Base-by-base conservation (phyloP, 148 eudicot genomes). In the Chenopodium berlandieri region DNA sequence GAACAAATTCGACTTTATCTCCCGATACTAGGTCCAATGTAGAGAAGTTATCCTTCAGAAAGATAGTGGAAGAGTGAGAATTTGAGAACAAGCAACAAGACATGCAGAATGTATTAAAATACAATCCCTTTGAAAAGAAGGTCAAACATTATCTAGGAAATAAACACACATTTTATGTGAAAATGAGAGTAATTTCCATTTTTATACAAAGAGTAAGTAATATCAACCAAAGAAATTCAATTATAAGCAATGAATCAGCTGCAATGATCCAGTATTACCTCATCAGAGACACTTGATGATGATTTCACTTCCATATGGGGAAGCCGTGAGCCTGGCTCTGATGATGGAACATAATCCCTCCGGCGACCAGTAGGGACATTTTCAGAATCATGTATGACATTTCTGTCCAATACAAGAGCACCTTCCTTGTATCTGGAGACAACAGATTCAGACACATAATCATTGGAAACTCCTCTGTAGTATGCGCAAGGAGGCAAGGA, bases 251-350 rank as follows among this genome's bases (percentile, higher is more conserved):
- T 30, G 65, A 68, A 32, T 30, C 31, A 34, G n/a, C 78, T 64
- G 46, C 12, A 52, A 20, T 46, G 31, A n/a, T 46, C 60, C 22
- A 82, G 71, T 78, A 75, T 86, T 32, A 96, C 99, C 98, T 89
- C 78, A 46, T 60, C 81, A 76, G 79, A 75, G 52, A 34, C 76
- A 54, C 83, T 73, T 27, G 89, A 85, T 60, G 90, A 76, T n/a
- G 75, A 70, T 80, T 85, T 90, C 62, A 96, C 58, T 67, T 82
- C 89, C 94, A 91, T 92, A 86, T 94, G 98, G 64, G 99, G 99
- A 85, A 96, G 89, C 87, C 95, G 91, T 66, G 94, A 90, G 25
- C 99, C 99, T 52, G 98, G 98, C 72, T 88, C 88, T 58, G 98
- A 86, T 17, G 89, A 90, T 56, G 99, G 98, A 73, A 90, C 82